Conservation (phyloP, 768 basidiomycete genomes). For the Podaxis sp. region DNA sequence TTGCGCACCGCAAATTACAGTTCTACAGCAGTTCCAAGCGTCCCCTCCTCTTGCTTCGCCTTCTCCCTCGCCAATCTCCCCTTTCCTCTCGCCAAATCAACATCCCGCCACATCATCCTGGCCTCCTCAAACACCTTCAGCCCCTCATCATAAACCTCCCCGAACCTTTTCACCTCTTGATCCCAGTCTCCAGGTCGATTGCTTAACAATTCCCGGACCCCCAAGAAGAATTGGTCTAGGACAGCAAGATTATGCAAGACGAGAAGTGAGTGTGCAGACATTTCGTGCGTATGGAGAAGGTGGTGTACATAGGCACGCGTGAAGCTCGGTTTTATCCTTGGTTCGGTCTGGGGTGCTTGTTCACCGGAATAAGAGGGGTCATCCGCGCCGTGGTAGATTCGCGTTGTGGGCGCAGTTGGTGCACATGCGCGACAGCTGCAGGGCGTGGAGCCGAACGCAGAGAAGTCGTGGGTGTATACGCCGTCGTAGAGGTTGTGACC, state of each 20-base stretch:
- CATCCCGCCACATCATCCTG: conserved; percentile 55
- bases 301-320: conserved; percentile 79
- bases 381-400: conserved; percentile 51
- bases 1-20: not conserved
- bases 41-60: conserved; percentile 32
- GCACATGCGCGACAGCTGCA: conserved; percentile 56
- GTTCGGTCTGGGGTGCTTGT: not conserved
- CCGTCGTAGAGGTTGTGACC: conserved; percentile 75
- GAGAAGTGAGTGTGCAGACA: conserved; percentile 79
- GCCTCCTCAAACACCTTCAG: conserved; percentile 52
- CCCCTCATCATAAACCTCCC: conserved; percentile 48
- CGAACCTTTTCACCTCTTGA: conserved; percentile 52
- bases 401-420: conserved; percentile 34
- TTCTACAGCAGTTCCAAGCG: conserved; percentile 14
- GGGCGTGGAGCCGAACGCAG: conserved; percentile 45
- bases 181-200: conserved; percentile 28
- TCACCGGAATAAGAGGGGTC: conserved; percentile 20
- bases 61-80: conserved; percentile 71
- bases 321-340: conserved; percentile 31
- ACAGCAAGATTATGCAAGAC: conserved; percentile 75
- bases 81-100: conserved; percentile 73
- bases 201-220: conserved; percentile 44
- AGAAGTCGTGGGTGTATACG: conserved; percentile 61
- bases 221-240: conserved; percentile 61
- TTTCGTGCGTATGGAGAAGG: conserved; percentile 85